These are phyloP conservation scores for Rhizopogon vinicolor DNA, from an alignment of 768 basidiomycete genomes.

Conservation along the genomic window DNA sequence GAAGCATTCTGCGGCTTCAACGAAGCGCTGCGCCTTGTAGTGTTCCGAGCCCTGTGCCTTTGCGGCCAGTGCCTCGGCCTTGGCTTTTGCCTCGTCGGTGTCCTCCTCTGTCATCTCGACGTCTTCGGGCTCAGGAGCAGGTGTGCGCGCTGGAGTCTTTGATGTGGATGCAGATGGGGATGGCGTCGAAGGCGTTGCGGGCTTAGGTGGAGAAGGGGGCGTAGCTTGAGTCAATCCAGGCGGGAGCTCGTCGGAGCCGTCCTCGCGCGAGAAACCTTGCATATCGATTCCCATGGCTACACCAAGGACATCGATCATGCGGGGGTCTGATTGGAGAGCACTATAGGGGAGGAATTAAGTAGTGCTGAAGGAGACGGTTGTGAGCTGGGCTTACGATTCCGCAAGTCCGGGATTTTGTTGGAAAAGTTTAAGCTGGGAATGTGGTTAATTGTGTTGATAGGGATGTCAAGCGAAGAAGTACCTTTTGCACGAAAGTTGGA, in stretches of 20 bases:
- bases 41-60: slow-evolving; percentile 77
- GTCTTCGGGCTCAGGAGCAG: slow-evolving; percentile 37
- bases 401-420: slow-evolving; percentile 68
- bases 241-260: slow-evolving; percentile 79
- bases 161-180: slow-evolving; percentile 46
- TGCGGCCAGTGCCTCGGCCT: slow-evolving; percentile 72
- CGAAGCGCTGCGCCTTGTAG: slow-evolving; percentile 86
- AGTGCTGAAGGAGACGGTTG: not conserved
- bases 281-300: slow-evolving; percentile 92
- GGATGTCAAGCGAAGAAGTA: slow-evolving; percentile 12
- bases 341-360: slow-evolving; percentile 21
- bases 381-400: slow-evolving; percentile 36
- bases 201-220: slow-evolving; percentile 20
- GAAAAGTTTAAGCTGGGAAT: slow-evolving; percentile 51
- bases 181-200: slow-evolving; percentile 29
- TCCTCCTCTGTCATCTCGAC: slow-evolving; percentile 65
- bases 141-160: slow-evolving; percentile 27
- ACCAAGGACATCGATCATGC: slow-evolving; percentile 93
- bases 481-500: slow-evolving; percentile 74
- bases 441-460: not conserved
- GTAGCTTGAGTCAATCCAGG: slow-evolving; percentile 41
- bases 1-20: slow-evolving; percentile 70
- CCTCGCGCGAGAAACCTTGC: slow-evolving; percentile 77
- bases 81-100: slow-evolving; percentile 65
- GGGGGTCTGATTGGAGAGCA: slow-evolving; percentile 65